Conservation (phyloP, 768 basidiomycete genomes). For the Suillus brevipes region DNA sequence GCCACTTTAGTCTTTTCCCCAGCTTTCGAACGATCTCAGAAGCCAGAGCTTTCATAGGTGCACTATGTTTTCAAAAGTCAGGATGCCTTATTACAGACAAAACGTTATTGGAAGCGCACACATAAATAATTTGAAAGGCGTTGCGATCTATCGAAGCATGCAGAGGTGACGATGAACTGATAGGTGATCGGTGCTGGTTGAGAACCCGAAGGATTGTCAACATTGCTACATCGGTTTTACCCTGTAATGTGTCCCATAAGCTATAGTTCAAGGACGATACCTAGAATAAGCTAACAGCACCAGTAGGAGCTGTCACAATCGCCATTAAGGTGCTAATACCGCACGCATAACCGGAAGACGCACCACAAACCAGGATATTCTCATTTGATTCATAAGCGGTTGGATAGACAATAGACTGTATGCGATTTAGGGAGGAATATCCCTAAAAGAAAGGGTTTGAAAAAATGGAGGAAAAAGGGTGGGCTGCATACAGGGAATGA, state of each 20-base stretch:
- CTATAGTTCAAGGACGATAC: background rate
- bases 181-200: conserved; percentile 57
- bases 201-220: conserved; percentile 88
- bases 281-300: conserved; percentile 66
- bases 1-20: conserved; percentile 86
- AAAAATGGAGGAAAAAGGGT: background rate
- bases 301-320: conserved; percentile 77
- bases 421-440: conserved; percentile 84
- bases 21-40: conserved; percentile 94
- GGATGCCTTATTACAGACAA: background rate
- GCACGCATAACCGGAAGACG: conserved; percentile 7
- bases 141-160: conserved; percentile 60
- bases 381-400: conserved; percentile 95
- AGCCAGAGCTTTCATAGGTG: conserved; percentile 98
- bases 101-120: conserved; percentile 47
- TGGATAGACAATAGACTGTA: conserved; percentile 93
- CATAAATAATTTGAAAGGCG: conserved; percentile 95
- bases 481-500: conserved; percentile 72
- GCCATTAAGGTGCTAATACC: background rate
- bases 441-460: conserved; percentile 48
- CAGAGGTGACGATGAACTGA: conserved; percentile 31
- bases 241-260: conserved; percentile 46
- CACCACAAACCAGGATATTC: conserved; percentile 76
- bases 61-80: conserved; percentile 43
- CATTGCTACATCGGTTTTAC: conserved; percentile 99